These are phyloP conservation scores for Apiospora marii DNA, from an alignment of 2,329 filamentous ascomycete species.

Conservation along the genomic window DNA sequence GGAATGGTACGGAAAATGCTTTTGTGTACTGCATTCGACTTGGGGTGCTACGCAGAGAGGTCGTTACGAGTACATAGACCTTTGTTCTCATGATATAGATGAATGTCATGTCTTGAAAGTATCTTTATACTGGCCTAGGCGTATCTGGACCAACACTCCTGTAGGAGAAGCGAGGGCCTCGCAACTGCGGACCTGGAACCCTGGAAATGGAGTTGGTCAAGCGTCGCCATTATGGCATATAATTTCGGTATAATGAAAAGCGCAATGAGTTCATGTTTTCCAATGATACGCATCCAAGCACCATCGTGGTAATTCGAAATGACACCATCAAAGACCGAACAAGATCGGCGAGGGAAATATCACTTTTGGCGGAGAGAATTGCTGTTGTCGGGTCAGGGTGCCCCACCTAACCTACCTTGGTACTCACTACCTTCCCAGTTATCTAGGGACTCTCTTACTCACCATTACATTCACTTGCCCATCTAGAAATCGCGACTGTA, in stretches of 20 bases:
- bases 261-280: background rate
- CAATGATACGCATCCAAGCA: background rate
- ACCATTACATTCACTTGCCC: background rate
- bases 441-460: background rate
- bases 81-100: slow-evolving; percentile 11
- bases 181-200: background rate
- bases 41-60: slow-evolving; percentile 3
- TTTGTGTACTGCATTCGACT: slow-evolving; percentile 16
- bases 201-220: background rate
- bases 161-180: background rate
- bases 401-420: background rate
- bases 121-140: background rate
- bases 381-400: slow-evolving; percentile 2
- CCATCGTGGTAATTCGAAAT: background rate
- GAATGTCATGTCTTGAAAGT: slow-evolving; percentile 3
- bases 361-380: background rate
- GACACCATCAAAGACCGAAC: background rate
- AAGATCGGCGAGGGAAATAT: background rate
- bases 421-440: background rate
- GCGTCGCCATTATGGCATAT: background rate
- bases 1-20: slow-evolving; percentile 17
- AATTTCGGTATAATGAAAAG: background rate
- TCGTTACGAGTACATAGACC: slow-evolving; percentile 20
- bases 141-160: background rate
- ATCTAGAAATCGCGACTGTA: background rate